These are phyloP conservation scores for Leccinum solheimii DNA, from an alignment of 1,284 basidiomycete genomes.

Conservation along the genomic window DNA sequence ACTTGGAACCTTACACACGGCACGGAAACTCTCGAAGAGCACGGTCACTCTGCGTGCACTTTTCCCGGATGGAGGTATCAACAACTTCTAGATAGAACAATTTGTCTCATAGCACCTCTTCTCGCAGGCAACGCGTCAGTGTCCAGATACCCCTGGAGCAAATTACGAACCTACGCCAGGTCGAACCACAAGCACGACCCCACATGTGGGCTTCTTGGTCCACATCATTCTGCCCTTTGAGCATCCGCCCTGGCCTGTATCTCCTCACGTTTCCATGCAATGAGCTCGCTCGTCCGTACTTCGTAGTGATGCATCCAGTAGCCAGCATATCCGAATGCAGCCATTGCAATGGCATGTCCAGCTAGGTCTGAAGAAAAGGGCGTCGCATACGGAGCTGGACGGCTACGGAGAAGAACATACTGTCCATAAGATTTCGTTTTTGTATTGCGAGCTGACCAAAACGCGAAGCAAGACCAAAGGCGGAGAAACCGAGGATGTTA, in stretches of 20 bases:
- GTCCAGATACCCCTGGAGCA: background rate
- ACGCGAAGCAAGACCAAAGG: slow-evolving; percentile 75
- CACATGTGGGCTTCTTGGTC: background rate
- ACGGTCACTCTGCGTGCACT: background rate
- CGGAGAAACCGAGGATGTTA: slow-evolving; percentile 75
- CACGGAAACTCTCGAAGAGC: background rate
- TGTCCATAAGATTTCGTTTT: slow-evolving; percentile 62
- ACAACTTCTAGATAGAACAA: slow-evolving; percentile 23
- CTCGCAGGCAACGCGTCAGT: slow-evolving; percentile 13
- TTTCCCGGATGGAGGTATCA: slow-evolving; percentile 16
- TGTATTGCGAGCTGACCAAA: slow-evolving; percentile 83
- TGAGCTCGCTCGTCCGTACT: slow-evolving; percentile 52
- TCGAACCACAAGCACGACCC: background rate
- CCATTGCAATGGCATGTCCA: slow-evolving; percentile 67
- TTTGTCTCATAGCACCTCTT: slow-evolving; percentile 13
- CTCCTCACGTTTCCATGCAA: slow-evolving; percentile 61
- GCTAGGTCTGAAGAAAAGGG: slow-evolving; percentile 49
- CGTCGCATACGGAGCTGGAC: background rate
- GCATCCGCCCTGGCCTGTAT: slow-evolving; percentile 43
- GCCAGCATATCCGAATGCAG: slow-evolving; percentile 62
- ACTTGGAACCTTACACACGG: background rate
- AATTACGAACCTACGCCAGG: slow-evolving; percentile 26
- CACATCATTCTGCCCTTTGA: slow-evolving; percentile 16
- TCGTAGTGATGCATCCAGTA: slow-evolving; percentile 74
- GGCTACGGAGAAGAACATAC: slow-evolving; percentile 45